Base-by-base conservation (phyloP, 2,329 filamentous ascomycete species). In the Ascochyta clinopodiicola region DNA sequence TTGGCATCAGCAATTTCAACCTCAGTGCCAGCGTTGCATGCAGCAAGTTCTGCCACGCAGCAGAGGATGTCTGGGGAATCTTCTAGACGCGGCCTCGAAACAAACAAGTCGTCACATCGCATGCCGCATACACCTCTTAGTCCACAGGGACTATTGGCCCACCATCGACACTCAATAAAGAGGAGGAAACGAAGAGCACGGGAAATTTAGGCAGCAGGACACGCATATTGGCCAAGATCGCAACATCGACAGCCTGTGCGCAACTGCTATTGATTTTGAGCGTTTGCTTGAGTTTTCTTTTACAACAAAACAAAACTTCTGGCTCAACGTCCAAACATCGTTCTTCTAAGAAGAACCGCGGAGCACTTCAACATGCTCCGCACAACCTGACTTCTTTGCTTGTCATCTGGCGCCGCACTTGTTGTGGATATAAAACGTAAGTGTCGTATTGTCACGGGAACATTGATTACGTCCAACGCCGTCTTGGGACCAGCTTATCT, bases 21-120 rank as follows among this genome's bases (percentile, higher is more conserved):
- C 84, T 99, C 61, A 96, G 92, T 72, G 95, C 95, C 59, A 98
- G 94, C 81, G 95, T 99, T 60, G 94, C 95, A 38, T 99, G 95
- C 84, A 97, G 94, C 86, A 99, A 98, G 78, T 98, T 99, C 82
- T 98, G 95, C 79, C 95, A 99, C 78, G 95, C 94, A 36, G 94
- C 93, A 38, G 95, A 99, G 79, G 95, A 99, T 76, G 89, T 89
- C 32, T 99, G 95, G 95, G 88, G 91, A 73, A 90, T 99, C 67
- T 85, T 97, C 70, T 99, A 87, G 83, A 35, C 38, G 45, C 42
- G 43, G 38, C 49, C 35, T 36, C 46, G 21, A 48, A 32, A 17
- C 37, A 21, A 44, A 36, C 21, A 40, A 49, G 45, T 47, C 36
- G 56, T 60, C 71, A 63, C 63, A 67, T 63, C 63, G 44, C 62